These are phyloP conservation scores for Colletotrichum musae DNA, from an alignment of 2,329 filamentous ascomycete species.

Conservation along the genomic window DNA sequence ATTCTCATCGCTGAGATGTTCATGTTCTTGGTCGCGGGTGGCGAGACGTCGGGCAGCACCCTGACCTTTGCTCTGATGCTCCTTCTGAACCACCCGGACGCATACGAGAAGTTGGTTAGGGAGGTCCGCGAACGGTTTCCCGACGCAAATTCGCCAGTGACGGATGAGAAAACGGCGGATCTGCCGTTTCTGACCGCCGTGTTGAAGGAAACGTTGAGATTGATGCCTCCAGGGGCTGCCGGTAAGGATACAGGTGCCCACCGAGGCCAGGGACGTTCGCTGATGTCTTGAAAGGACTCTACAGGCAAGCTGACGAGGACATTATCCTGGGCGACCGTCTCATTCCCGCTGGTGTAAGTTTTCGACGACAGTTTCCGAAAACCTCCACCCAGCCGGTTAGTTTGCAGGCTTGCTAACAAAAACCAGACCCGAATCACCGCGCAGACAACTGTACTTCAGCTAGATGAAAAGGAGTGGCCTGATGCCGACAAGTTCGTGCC, in stretches of 20 bases:
- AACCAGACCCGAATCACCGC: conserved; percentile 18
- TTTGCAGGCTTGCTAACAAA: neutral
- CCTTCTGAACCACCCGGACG: conserved; percentile 4
- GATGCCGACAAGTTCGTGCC: conserved; percentile 11
- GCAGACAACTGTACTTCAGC: conserved; percentile 8
- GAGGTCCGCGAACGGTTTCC: conserved; percentile 6
- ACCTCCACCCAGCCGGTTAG: neutral
- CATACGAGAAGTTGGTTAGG: neutral
- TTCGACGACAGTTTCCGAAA: neutral
- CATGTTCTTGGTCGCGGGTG: conserved; percentile 14
- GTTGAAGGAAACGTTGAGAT: conserved; percentile 54
- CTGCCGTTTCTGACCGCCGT: conserved; percentile 63
- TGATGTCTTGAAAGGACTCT: neutral
- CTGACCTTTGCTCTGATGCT: conserved; percentile 10
- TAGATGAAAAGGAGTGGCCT: conserved; percentile 13
- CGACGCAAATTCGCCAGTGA: conserved; percentile 1
- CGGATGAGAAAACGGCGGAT: conserved; percentile 38
- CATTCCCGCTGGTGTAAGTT: conserved; percentile 11
- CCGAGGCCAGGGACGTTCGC: neutral
- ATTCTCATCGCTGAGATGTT: conserved; percentile 23
- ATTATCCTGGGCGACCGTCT: conserved; percentile 1
- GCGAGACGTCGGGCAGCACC: conserved; percentile 4
- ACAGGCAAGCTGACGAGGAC: conserved; percentile 21
- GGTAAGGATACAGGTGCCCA: conserved; percentile 32
- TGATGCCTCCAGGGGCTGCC: conserved; percentile 52